Evolutionary conservation across 1,284 basidiomycete genomes (phyloP).

Genomic region (Cryptococcus deneoformans): DNA sequence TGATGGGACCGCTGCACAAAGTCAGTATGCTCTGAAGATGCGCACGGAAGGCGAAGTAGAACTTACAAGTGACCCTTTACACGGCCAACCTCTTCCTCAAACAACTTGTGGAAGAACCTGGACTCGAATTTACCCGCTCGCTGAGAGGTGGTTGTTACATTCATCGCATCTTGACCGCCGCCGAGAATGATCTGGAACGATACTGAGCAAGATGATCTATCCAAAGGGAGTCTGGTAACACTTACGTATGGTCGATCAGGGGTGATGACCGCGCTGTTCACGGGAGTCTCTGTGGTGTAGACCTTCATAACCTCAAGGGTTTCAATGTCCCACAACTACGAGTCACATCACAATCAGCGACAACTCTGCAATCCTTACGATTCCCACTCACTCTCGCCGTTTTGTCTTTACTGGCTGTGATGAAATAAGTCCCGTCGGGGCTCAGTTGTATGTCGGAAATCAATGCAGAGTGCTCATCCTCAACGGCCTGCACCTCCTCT

Average conservation of each 20-base stretch:
- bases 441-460: slow-evolving; percentile 94
- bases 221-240: not conserved
- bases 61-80: slow-evolving; percentile 79
- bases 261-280: slow-evolving; percentile 90
- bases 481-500: slow-evolving; percentile 71
- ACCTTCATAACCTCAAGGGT: slow-evolving; percentile 90
- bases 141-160: slow-evolving; percentile 88
- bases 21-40: not conserved
- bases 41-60: not conserved
- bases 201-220: not conserved
- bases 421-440: slow-evolving; percentile 88
- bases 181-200: slow-evolving; percentile 71
- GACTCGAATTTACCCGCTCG: slow-evolving; percentile 98
- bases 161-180: slow-evolving; percentile 98
- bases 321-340: slow-evolving; percentile 86
- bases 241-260: slow-evolving; percentile 79
- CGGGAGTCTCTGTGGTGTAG: slow-evolving; percentile 86
- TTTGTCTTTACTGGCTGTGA: slow-evolving; percentile 97
- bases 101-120: slow-evolving; percentile 97
- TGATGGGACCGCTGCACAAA: slow-evolving; percentile 81
- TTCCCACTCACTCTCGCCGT: slow-evolving; percentile 69
- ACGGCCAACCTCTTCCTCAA: slow-evolving; percentile 96
- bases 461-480: slow-evolving; percentile 74
- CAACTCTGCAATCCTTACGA: not conserved
- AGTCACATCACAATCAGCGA: not conserved